These are phyloP conservation scores for Xylaria sp. DNA, from an alignment of 2,329 filamentous ascomycete species.

Conservation along the genomic window DNA sequence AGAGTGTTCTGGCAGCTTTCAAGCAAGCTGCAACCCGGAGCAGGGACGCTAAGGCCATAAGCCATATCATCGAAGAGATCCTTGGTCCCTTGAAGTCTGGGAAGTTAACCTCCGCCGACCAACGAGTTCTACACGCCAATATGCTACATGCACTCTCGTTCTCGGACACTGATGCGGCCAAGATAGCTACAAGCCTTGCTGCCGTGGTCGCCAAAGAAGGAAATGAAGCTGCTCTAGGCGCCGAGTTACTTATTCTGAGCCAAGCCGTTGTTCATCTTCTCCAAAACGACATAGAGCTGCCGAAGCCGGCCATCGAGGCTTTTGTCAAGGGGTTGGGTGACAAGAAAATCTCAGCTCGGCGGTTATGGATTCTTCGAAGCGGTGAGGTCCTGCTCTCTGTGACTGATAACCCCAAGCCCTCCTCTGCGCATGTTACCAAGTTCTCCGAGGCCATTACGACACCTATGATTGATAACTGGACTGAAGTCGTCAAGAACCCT, in stretches of 20 bases:
- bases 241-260: conserved; percentile 78
- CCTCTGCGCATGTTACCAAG: conserved; percentile 60
- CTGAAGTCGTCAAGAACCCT: conserved; percentile 82
- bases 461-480: conserved; percentile 75
- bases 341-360: conserved; percentile 82
- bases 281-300: conserved; percentile 67
- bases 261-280: conserved; percentile 73
- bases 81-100: conserved; percentile 81
- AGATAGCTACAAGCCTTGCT: conserved; percentile 74
- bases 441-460: conserved; percentile 66
- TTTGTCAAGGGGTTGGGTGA: conserved; percentile 86
- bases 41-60: conserved; percentile 66
- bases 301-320: conserved; percentile 74
- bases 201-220: conserved; percentile 82
- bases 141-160: conserved; percentile 76
- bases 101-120: conserved; percentile 86
- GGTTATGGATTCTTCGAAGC: conserved; percentile 81
- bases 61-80: conserved; percentile 81
- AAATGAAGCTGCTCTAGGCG: conserved; percentile 82
- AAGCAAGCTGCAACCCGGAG: conserved; percentile 67
- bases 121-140: conserved; percentile 83
- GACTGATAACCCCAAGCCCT: conserved; percentile 56
- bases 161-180: conserved; percentile 71
- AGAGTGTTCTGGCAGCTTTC: conserved; percentile 81
- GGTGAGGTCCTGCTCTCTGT: conserved; percentile 76